Base-by-base conservation (phyloP, 2,329 filamentous ascomycete species). In the Pochonia chlamydosporia region DNA sequence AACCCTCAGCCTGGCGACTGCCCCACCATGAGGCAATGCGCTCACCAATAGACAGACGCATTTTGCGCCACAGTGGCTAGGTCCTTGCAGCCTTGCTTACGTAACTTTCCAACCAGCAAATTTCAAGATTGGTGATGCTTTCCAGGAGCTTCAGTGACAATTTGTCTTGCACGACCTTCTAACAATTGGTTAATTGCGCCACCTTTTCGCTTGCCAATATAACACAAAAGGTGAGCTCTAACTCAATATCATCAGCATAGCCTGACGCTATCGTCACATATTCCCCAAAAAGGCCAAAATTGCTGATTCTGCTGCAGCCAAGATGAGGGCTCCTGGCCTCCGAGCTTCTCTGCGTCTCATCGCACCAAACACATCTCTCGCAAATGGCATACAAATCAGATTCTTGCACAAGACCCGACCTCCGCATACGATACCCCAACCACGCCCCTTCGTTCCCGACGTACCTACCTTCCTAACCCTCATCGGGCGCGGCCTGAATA, bases 381-480 rank as follows among this genome's bases (percentile, higher is more conserved):
- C 62, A 26, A 50, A 56, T 37, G 57, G 59, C 49, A 57, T 62
- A 41, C 71, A 74, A 52, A 59, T 64, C 50, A 60, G 73, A 66
- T 70, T 67, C 59, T 63, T 72, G 33, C 69, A 74, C 60, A 69
- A 66, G 59, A 64, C 66, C 50, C 57, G 64, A 49, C 58, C 66
- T 30, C 51, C 61, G 13, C 70, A 61, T 37, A 57, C 63, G 6
- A 69, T 81, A 26, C 91, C 91, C 3, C 62, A 75, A 21, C 86
- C 90, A 1, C 95, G 86, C 31, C 88, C 89, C 2, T 90, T 95
- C 59, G 84, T 95, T 33, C 92, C 91, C 26, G 85, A 96, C 64
- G 82, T 89, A 35, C 64, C 77, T 57, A 93, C 91, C 14, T 96
- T 99, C 68, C 84, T 97, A 52, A 89, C 80, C 30, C 76, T 96